Base-by-base conservation (phyloP, 192 early-diverging fungal species). In the Coemansia sp. region DNA sequence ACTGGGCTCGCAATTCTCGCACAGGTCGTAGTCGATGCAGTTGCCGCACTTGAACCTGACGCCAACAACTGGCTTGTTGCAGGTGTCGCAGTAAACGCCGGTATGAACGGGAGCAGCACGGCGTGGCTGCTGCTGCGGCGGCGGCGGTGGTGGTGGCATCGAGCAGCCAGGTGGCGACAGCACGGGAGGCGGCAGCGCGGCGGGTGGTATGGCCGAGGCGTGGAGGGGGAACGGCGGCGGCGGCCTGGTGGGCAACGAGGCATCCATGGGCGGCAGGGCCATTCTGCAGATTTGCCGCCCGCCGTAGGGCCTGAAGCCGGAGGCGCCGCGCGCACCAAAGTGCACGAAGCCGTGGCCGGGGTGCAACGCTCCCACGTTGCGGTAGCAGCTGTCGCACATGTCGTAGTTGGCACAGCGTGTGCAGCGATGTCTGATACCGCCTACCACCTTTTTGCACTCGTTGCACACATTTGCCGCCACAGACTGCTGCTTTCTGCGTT, bases 21-120 rank as follows among this genome's bases (percentile, higher is more conserved):
- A 99, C 43, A 99, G 78, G 84, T 99, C 97, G 67, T 86, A 99
- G 68, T 99, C 94, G 42, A 89, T 73, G 70, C 97, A 99, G 75
- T 97, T 96, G 41, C 90, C 90, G 74, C 97, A 99, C 78, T 96
- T 96, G 87, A 93, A 99, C 5, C 95, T 86, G 22, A 90, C 78
- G 19, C 95, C 97, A 12, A 92, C 85, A 49, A 99, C 89, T 0
- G 92, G 93, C 21, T 89, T 87, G 19, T 84, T 77, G 41, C 88
- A 81, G 13, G 22, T 49, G n/a, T 80, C 77, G 41, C 77, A 80
- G 26, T 47, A 26, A 52, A 80, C 72, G 45, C 69, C 59, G 11
- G 43, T 15, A 59, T 80, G 77, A 36, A 66, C 62, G 22, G 21
- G n/a, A 32, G 32, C 32, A 32, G 32, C 41, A 12, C 6, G 9